A percentile compares a stretch with the other conserved stretches of the same genome.
phyloP scores from a whole-genome alignment of 345 rosid genomes.

The Hypericum perforatum region DNA sequence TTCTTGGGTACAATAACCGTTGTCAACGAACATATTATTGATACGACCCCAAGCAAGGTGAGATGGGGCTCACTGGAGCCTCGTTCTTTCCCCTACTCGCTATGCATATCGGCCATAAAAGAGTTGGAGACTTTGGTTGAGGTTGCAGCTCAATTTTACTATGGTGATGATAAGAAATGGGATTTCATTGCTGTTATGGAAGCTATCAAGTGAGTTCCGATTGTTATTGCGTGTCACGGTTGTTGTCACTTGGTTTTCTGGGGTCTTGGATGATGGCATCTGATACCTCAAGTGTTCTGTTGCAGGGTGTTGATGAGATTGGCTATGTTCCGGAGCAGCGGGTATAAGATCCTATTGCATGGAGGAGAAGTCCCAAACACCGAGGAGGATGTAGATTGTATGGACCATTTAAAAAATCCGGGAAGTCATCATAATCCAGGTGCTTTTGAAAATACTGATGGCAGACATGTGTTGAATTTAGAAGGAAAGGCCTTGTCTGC shows the following conservation, averaged over 20 bases:
- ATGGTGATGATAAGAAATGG: slow-evolving; percentile 73
- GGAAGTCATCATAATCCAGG: slow-evolving; percentile 22
- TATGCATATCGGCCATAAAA: slow-evolving; percentile 68
- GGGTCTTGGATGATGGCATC: too few species aligned
- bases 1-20: slow-evolving; percentile 77
- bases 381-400: slow-evolving; percentile 31
- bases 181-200: too few species aligned
- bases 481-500: slow-evolving; percentile 84
- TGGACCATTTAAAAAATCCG: slow-evolving; percentile 13
- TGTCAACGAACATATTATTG: slow-evolving; percentile 72
- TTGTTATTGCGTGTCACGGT: too few species aligned
- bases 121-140: slow-evolving; percentile 87
- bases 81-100: slow-evolving; percentile 51
- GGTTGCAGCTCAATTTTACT: slow-evolving; percentile 75
- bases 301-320: slow-evolving; percentile 67
- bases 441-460: slow-evolving; percentile 22
- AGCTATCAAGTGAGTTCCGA: too few species aligned
- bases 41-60: slow-evolving; percentile 40
- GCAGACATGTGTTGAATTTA: slow-evolving; percentile 37
- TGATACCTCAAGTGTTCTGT: too few species aligned
- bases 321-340: slow-evolving; percentile 58
- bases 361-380: slow-evolving; percentile 75
- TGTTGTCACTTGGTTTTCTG: too few species aligned
- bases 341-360: slow-evolving; percentile 87
- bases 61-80: slow-evolving; percentile 26